Base-by-base conservation (phyloP, 2,329 filamentous ascomycete genomes). In the Fusarium sambucinum region DNA sequence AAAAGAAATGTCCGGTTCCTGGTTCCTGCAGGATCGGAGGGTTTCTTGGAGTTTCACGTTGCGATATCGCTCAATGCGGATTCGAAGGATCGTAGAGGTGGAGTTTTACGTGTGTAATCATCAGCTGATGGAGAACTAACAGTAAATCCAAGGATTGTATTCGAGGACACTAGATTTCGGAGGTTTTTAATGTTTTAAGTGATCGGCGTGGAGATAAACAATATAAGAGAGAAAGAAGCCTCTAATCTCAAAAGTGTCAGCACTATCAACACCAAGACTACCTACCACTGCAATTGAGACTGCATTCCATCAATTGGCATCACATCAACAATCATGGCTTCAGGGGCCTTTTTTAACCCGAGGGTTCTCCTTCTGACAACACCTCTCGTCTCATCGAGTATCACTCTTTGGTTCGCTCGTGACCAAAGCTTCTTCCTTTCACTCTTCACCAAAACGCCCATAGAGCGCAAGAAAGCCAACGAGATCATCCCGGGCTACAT, bases 331-430 rank as follows among this genome's bases (percentile, higher is more conserved):
- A 48, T 16, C 55, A 82, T 82, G 80, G 79, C 80, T 32, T 80
- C 79, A 2, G 72, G 73, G 17, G 61, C 68, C 40, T 79, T 82
- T 71, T 76, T 79, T 69, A 77, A 81, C 66, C 77, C 78, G 13
- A 70, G 78, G 44, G 76, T 77, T 9, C 59, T 74, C 40, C 76
- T 85, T 33, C 79, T 83, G 45, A 69, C 82, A 19, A 76, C 81
- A 3, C 84, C 84, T 1, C 74, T 85, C 25, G 66, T 85, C 66
- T 81, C 82, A n/a, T 81, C 82, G 5, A 83, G 83, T 3, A 79
- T 79, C 68, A 80, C 82, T 1, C 77, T 85, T 51, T 77, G 80
- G 68, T 84, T 78, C 75, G 80, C 82, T 16, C 75, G 76, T 40
- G 82, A 84, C 73, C 82, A 84, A 64, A 77, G 80, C 63, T 68